Evolutionary conservation across 2,329 filamentous ascomycete genomes (phyloP).

Genomic region (Gliomastix tumulicola): DNA sequence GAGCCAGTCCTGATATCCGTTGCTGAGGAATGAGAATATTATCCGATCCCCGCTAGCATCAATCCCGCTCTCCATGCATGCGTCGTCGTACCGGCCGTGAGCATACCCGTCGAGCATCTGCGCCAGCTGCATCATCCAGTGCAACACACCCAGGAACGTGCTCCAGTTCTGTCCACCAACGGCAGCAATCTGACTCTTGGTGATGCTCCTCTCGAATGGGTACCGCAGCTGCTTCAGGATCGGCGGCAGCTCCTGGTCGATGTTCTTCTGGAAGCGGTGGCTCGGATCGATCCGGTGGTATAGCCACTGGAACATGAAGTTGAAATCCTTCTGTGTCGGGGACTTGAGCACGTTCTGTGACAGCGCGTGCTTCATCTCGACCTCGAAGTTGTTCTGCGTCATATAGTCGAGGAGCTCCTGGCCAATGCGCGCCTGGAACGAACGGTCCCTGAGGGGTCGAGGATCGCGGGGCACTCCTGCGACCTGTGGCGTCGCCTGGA

Average conservation of each 20-base stretch:
- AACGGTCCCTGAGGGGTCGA: conserved; percentile 73
- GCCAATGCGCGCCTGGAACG: conserved; percentile 74
- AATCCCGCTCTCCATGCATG: conserved; percentile 78
- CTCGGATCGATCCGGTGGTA: conserved; percentile 93
- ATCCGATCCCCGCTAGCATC: conserved; percentile 88
- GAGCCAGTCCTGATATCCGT: conserved; percentile 90
- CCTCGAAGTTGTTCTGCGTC: conserved; percentile 88
- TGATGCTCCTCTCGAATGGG: conserved; percentile 91
- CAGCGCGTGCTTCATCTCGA: conserved; percentile 95
- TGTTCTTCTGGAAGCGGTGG: conserved; percentile 88
- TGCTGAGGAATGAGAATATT: conserved; percentile 86
- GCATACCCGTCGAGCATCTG: conserved; percentile 87
- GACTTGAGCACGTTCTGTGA: conserved; percentile 86
- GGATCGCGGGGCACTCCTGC: conserved; percentile 83
- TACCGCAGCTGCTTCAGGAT: conserved; percentile 91
- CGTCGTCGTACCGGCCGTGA: conserved; percentile 76
- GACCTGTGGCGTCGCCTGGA: conserved; percentile 75
- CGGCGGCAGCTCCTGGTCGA: conserved; percentile 89
- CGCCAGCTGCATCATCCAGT: conserved; percentile 99
- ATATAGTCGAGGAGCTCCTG: conserved; percentile 90
- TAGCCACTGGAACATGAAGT: conserved; percentile 95
- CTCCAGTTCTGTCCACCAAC: conserved; percentile 97
- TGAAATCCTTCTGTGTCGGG: conserved; percentile 97
- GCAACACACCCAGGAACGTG: conserved; percentile 84
- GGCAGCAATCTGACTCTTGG: conserved; percentile 89